Evolutionary conservation across 768 basidiomycete species (phyloP), one percentile per base, ranked within the genome.

Genomic region (Leucocoprinus leucothites): DNA sequence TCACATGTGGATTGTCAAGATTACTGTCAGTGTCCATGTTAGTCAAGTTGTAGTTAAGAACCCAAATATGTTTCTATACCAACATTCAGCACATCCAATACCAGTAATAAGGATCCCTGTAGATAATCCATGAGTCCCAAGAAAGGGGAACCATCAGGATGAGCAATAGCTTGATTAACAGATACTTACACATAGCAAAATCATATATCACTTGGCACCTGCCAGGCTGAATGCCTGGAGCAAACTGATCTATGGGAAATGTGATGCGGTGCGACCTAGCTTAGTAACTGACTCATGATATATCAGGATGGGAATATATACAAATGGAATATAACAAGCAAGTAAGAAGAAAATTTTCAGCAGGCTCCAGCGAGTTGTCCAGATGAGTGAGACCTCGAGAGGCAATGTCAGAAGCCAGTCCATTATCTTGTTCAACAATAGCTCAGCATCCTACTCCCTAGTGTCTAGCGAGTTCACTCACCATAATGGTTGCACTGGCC

Each of bases 341-440:
- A 62, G 55, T 38, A 69, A 52, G 49, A 62, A 70, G 18, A 69
- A 51, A 43, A 53, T 45, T 42, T 67, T 68, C n/a, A 64, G 56
- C 1, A 59, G 19, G 35, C 58, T 51, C 61, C 63, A 68, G 36
- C 45, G 52, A 1, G 60, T 47, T 13, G 45, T 51, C 67, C 68
- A 69, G 18, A 68, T 57, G 28, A 57, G 51, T n/a, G 52, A 48
- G 25, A 62, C 52, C 46, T 67, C 66, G 3, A 53, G 18, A 9
- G 57, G 45, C 7, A 65, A 41, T 14, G 65, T 67, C 45, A 64
- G 43, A 38, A 64, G 25, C 53, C 56, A 63, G 52, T 67, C 66
- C 6, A 42, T 19, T n/a, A 21, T 14, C 45, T 41, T 4, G 11
- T 5, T 31, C 6, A 31, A 31, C 31, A 11, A 11, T 31, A 31